Evolutionary conservation across 148 eudicot species (phyloP).

Genomic region (Chenopodium album): DNA sequence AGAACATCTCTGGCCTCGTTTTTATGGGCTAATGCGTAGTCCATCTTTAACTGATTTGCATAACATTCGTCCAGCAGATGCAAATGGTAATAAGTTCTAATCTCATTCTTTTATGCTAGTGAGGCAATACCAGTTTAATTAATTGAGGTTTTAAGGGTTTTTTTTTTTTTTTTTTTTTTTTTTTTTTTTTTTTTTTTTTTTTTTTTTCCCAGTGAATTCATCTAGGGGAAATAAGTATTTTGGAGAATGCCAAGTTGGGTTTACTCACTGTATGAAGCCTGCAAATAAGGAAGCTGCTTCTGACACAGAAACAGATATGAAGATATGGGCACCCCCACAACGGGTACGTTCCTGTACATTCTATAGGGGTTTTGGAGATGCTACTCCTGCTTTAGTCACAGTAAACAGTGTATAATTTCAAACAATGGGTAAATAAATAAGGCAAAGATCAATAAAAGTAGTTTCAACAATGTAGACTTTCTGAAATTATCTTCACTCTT

Average conservation of each 20-base stretch:
- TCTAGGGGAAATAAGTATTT: conserved; percentile 59
- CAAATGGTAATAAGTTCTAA: conserved; percentile 38
- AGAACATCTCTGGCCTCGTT: conserved; percentile 66
- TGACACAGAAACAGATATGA: conserved; percentile 50
- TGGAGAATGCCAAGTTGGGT: conserved; percentile 45
- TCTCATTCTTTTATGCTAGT: neutral
- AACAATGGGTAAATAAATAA: neutral
- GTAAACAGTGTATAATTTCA: neutral
- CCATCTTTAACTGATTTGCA: conserved; percentile 53
- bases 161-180: neutral
- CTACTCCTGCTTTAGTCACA: neutral
- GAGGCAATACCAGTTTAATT: neutral
- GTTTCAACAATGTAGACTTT: neutral
- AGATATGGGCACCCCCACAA: conserved; percentile 52
- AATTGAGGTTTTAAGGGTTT: conserved; percentile 1
- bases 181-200: conserved; percentile 6
- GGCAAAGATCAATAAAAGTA: neutral
- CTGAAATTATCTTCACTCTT: neutral
- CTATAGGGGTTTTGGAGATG: neutral
- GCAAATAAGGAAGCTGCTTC: conserved; percentile 56
- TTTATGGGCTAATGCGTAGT: conserved; percentile 41
- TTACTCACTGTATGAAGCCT: conserved; percentile 40
- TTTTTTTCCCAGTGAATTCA: conserved; percentile 43
- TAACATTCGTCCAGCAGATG: conserved; percentile 62
- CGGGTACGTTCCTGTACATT: conserved; percentile 29